Evolutionary conservation across 768 basidiomycete genomes (phyloP).

Genomic region (Butyriboletus loyo): DNA sequence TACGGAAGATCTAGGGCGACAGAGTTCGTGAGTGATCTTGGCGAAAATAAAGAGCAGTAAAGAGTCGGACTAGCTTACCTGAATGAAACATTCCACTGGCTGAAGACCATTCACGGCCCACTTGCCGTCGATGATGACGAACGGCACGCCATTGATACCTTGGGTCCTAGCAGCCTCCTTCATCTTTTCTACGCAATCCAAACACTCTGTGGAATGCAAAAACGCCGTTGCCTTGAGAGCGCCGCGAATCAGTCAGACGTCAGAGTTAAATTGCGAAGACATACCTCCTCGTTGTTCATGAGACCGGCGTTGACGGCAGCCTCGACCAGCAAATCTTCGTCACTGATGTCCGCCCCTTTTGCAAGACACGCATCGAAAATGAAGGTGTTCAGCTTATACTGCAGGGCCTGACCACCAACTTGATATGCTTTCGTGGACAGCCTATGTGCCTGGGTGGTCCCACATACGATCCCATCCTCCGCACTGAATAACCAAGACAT

Average conservation of each 20-base stretch:
- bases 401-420: constrained; percentile 36
- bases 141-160: constrained; percentile 50
- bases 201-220: constrained; percentile 36
- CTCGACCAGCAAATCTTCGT: constrained; percentile 32
- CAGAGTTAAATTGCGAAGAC: not conserved
- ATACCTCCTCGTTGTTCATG: constrained; percentile 35
- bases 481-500: constrained; percentile 21
- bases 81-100: constrained; percentile 37
- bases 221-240: constrained; percentile 35
- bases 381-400: constrained; percentile 33
- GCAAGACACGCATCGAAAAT: constrained; percentile 42
- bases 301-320: constrained; percentile 36
- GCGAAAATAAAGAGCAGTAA: not conserved
- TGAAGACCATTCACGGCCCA: constrained; percentile 47
- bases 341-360: constrained; percentile 33
- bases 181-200: constrained; percentile 38
- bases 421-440: constrained; percentile 40
- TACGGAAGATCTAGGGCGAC: constrained; percentile 27
- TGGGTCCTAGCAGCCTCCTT: constrained; percentile 37
- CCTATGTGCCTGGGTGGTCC: constrained; percentile 42
- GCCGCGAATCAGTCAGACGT: not conserved
- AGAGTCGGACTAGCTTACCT: constrained; percentile 18
- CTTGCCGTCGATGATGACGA: constrained; percentile 44
- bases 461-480: constrained; percentile 36
- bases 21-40: not conserved